Evolutionary conservation across 306 rosid species (phyloP).

Genomic region (Casuarina equisetifolia): DNA sequence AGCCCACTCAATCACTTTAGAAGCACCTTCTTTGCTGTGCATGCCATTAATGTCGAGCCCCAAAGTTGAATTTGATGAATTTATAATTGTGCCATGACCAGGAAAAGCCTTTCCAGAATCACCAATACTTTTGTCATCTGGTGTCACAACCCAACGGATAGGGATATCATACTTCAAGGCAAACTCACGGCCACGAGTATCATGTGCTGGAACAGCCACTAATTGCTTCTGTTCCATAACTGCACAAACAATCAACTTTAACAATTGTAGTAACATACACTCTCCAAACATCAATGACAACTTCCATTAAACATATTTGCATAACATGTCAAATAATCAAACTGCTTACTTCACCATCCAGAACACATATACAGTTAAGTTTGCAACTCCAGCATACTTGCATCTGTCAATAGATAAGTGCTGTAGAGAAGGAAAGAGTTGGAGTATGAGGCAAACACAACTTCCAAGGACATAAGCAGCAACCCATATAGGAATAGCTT

Average conservation of each 20-base stretch:
- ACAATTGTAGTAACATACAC: neutral
- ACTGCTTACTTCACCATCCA: slow-evolving; percentile 19
- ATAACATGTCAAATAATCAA: slow-evolving; percentile 29
- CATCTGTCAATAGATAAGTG: slow-evolving; percentile 8
- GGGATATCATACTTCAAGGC: slow-evolving; percentile 73
- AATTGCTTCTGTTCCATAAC: slow-evolving; percentile 97
- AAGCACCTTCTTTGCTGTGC: slow-evolving; percentile 73
- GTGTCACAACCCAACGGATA: slow-evolving; percentile 67
- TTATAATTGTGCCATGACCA: slow-evolving; percentile 65
- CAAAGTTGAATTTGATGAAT: slow-evolving; percentile 58
- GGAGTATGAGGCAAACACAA: slow-evolving; percentile 42
- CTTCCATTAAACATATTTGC: slow-evolving; percentile 18
- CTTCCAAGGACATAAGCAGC: slow-evolving; percentile 98
- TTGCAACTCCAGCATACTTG: slow-evolving; percentile 21
- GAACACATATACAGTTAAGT: neutral
- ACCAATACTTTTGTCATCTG: slow-evolving; percentile 46
- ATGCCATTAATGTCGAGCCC: slow-evolving; percentile 82
- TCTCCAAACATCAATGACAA: slow-evolving; percentile 14
- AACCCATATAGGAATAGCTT: slow-evolving; percentile 90
- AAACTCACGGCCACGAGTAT: slow-evolving; percentile 85
- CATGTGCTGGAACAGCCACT: slow-evolving; percentile 99
- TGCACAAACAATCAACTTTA: slow-evolving; percentile 25
- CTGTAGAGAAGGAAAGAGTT: slow-evolving; percentile 8
- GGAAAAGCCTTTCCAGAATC: slow-evolving; percentile 63
- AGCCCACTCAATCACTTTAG: slow-evolving; percentile 83